Base-by-base conservation (phyloP, 1,139 yeast genomes). In the Diutina mesorugosa region DNA sequence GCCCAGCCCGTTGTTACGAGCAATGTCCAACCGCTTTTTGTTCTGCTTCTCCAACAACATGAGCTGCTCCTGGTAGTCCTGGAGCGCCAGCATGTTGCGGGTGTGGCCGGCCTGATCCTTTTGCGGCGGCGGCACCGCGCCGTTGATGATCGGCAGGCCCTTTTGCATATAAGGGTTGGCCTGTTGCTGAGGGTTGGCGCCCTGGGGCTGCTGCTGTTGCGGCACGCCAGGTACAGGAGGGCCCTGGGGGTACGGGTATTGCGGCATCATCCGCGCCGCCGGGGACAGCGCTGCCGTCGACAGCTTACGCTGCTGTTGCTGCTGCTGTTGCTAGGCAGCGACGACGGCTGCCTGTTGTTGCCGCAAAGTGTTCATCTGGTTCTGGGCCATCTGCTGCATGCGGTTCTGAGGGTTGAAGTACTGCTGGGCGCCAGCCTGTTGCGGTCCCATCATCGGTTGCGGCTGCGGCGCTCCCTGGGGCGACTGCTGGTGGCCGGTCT, bases 41-140 rank as follows among this genome's bases (percentile, higher is more conserved):
- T 85, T 85, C 65, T 85, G 90, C 61, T 82, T 81, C 61, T 87
- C 93, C 59, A 87, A 70, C 52, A 84, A 67, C 82, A 86, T 80
- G 61, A 87, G 70, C 67, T 87, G 93, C 78, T 81, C 80, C 67
- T 87, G 93, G 67, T 87, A 87, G 66, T 86, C 91, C 60, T 84
- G 87, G 55, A 86, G 71, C 1, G 80, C 80, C 47, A 38, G 54
- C 54, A 51, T 51, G 45, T 38, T 38, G n/a, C 47, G 46, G 12
- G 30, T 26, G 32, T 35, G 18, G 45, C 53, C 45, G 6, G 45
- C 8, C 28, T 32, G 35, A 4, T 35, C 47, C 54, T 38, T 51
- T 28, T 47, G 51, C 21, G 35, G 51, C 18, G 41, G 51, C 38
- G 29, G 51, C 32, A 18, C 50, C n/a, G 28, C 26, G 29, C 47